phyloP scores from a whole-genome alignment of 441 rosid genomes.

The Euphorbia schlechtendalii region DNA sequence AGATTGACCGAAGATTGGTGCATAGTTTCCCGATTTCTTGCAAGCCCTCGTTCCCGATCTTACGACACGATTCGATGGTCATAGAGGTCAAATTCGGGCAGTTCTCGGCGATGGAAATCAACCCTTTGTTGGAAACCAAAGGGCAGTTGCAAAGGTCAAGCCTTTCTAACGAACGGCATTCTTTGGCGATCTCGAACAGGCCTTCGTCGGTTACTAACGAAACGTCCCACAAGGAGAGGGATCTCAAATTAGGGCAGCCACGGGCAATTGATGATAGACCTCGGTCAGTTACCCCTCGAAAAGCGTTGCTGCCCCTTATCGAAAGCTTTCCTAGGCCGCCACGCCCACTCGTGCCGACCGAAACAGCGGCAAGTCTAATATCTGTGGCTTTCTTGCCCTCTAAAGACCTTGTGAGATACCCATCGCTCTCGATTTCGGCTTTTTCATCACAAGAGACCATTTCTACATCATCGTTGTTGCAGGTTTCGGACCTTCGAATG shows the following conservation, averaged over 20 bases:
- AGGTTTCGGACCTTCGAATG: constrained; percentile 43
- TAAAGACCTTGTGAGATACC: constrained; percentile 62
- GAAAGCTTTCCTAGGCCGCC: constrained; percentile 90
- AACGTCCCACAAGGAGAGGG: constrained; percentile 76
- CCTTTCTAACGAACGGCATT: constrained; percentile 68
- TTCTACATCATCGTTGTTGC: constrained; percentile 30
- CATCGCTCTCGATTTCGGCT: constrained; percentile 31
- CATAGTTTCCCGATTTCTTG: constrained; percentile 72
- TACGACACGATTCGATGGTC: constrained; percentile 60
- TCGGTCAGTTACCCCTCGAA: constrained; percentile 53
- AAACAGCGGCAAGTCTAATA: constrained; percentile 74
- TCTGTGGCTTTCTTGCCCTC: constrained; percentile 91
- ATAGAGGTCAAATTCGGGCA: constrained; percentile 61
- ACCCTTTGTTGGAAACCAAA: constrained; percentile 54
- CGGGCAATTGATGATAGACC: constrained; percentile 66
- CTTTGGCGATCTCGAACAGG: constrained; percentile 54
- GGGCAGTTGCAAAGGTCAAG: constrained; percentile 81
- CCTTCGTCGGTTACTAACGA: constrained; percentile 64
- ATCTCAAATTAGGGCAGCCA: constrained; percentile 76
- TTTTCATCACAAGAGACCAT: constrained; percentile 36
- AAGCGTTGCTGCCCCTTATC: constrained; percentile 58
- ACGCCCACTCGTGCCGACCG: constrained; percentile 63
- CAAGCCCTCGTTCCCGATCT: constrained; percentile 72
- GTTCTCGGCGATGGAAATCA: constrained; percentile 60
- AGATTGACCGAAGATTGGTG: constrained; percentile 50